These are phyloP conservation scores for Brassica cretica DNA, from an alignment of 345 rosid species.

Conservation along the genomic window DNA sequence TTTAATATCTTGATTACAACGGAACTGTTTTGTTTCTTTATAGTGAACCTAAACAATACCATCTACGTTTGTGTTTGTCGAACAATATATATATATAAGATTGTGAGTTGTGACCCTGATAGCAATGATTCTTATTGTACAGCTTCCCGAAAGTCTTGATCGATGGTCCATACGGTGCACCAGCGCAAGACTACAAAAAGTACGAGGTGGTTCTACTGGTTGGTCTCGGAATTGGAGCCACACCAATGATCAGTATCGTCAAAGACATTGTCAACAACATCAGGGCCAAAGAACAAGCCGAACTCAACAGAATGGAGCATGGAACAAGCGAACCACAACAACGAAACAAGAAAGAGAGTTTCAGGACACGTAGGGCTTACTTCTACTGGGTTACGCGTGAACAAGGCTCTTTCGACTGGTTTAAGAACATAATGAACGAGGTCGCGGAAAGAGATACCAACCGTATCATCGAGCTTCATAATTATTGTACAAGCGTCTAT, in stretches of 20 bases:
- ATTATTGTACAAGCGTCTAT: slow-evolving; percentile 79
- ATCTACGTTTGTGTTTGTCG: slow-evolving; percentile 1
- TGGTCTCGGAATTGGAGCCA: slow-evolving; percentile 84
- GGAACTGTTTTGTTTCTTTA: not conserved
- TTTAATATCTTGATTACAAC: not conserved
- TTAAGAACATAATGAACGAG: slow-evolving; percentile 78
- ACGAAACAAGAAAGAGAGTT: slow-evolving; percentile 46
- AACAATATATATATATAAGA: not conserved
- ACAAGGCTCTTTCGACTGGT: slow-evolving; percentile 88
- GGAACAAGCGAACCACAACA: slow-evolving; percentile 38
- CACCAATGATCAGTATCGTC: slow-evolving; percentile 86
- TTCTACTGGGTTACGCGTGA: slow-evolving; percentile 87
- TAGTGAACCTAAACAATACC: not conserved
- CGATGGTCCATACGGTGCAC: slow-evolving; percentile 88
- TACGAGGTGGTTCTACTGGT: slow-evolving; percentile 75
- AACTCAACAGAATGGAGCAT: slow-evolving; percentile 38
- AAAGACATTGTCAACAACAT: slow-evolving; percentile 78
- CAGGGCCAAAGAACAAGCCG: slow-evolving; percentile 57
- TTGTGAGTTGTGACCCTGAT: not conserved
- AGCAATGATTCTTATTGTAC: slow-evolving; percentile 14
- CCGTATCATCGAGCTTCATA: slow-evolving; percentile 69
- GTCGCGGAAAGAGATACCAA: slow-evolving; percentile 66
- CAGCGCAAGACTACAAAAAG: slow-evolving; percentile 83
- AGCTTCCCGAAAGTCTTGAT: slow-evolving; percentile 73
- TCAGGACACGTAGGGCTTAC: slow-evolving; percentile 72